Conservation (phyloP, 345 rosid genomes). For the Camelina laxa region DNA sequence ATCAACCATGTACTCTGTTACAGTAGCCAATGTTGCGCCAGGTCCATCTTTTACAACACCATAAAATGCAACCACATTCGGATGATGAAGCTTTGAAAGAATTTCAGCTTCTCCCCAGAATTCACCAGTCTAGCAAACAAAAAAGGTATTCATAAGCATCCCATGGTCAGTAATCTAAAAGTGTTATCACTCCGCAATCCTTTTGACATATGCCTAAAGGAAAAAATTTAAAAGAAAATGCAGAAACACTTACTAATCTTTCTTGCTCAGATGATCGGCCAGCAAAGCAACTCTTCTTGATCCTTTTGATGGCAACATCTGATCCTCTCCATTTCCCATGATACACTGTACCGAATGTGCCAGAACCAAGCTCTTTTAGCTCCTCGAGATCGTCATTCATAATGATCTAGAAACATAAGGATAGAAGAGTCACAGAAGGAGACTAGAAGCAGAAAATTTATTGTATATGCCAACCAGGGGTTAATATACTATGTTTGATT, state of each 20-base stretch:
- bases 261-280: constrained; percentile 96
- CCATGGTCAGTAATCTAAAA: neutral
- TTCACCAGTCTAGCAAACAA: constrained; percentile 65
- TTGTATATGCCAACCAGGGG: neutral
- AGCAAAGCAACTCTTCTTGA: constrained; percentile 90
- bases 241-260: constrained; percentile 69
- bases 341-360: constrained; percentile 96
- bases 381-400: constrained; percentile 95
- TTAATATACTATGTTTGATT: neutral
- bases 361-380: constrained; percentile 92
- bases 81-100: constrained; percentile 97
- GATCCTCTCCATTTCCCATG: constrained; percentile 99
- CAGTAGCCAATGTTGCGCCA: constrained; percentile 92
- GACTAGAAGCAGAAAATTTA: neutral
- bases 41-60: constrained; percentile 99
- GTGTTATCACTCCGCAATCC: neutral
- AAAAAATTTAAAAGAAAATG: neutral
- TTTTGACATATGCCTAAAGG: constrained; percentile 1
- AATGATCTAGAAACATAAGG: constrained; percentile 59
- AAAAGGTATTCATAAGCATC: constrained; percentile 8
- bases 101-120: constrained; percentile 99
- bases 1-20: constrained; percentile 95
- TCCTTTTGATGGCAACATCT: constrained; percentile 95
- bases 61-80: constrained; percentile 97
- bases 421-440: constrained; percentile 17